phyloP scores from a whole-genome alignment of 2,329 filamentous ascomycete genomes.

The Colletotrichum caudatum region DNA sequence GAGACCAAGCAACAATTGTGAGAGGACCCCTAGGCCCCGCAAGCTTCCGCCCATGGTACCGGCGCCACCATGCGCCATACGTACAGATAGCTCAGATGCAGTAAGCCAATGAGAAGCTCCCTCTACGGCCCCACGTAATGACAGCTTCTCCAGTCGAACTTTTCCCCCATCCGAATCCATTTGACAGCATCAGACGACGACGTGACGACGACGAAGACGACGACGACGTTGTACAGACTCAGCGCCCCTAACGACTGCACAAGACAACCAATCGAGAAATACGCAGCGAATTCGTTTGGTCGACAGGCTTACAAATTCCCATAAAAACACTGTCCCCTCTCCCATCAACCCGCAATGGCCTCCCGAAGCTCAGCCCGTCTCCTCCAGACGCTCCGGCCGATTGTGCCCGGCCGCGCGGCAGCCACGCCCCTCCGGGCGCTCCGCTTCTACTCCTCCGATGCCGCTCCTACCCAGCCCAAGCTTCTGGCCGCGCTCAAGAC shows the following conservation, averaged over 20 bases:
- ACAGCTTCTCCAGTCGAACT: constrained; percentile 2
- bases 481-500: constrained; percentile 66
- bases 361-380: constrained; percentile 45
- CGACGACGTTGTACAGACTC: not conserved
- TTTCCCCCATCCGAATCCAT: not conserved
- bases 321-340: not conserved
- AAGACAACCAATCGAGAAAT: not conserved
- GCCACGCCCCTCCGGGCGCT: constrained; percentile 30
- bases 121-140: constrained; percentile 8
- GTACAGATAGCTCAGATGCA: constrained; percentile 4
- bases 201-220: not conserved
- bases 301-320: not conserved
- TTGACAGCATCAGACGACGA: not conserved
- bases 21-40: not conserved
- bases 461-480: constrained; percentile 56
- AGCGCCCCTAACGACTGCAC: not conserved
- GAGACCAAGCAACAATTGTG: not conserved
- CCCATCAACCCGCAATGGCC: constrained; percentile 43
- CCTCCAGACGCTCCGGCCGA: constrained; percentile 44
- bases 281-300: constrained; percentile 1
- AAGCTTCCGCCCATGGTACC: not conserved
- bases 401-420: constrained; percentile 35
- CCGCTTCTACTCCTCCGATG: constrained; percentile 42
- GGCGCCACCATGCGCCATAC: constrained; percentile 4
- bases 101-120: constrained; percentile 40